Conservation (phyloP, 2,329 filamentous ascomycete genomes). For the Didymosphaeria variabile region DNA sequence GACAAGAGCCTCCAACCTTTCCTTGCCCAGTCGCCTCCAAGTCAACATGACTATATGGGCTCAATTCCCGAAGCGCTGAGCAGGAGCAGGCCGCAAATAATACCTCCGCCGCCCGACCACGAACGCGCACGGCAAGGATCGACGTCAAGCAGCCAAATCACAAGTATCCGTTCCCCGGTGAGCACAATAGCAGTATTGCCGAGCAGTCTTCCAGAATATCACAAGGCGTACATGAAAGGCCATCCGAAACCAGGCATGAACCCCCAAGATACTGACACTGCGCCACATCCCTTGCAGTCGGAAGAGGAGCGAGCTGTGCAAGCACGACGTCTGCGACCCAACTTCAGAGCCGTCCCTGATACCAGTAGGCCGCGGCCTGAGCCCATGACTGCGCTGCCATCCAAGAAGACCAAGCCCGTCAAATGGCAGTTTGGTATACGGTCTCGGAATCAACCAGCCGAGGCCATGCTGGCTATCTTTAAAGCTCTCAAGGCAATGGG, state of each 20-base stretch:
- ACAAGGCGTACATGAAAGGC: constrained; percentile 88
- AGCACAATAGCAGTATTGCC: constrained; percentile 93
- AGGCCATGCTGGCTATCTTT: constrained; percentile 95
- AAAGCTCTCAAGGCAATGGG: constrained; percentile 88
- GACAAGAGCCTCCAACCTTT: constrained; percentile 63
- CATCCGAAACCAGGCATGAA: constrained; percentile 48
- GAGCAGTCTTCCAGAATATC: constrained; percentile 88
- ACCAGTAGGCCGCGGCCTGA: constrained; percentile 62
- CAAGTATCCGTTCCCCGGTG: constrained; percentile 54
- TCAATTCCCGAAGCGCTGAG: constrained; percentile 47
- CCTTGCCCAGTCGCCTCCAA: constrained; percentile 65
- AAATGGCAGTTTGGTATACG: constrained; percentile 99
- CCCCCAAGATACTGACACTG: constrained; percentile 32
- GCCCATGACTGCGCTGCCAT: constrained; percentile 63
- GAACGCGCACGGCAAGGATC: constrained; percentile 57
- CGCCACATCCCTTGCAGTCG: constrained; percentile 56
- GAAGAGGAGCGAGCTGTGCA: constrained; percentile 79
- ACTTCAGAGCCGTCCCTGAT: constrained; percentile 75
- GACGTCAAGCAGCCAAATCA: constrained; percentile 51
- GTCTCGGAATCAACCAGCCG: constrained; percentile 90
- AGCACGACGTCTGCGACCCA: constrained; percentile 82
- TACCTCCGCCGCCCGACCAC: constrained; percentile 36
- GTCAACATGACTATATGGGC: constrained; percentile 53
- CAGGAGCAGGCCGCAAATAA: constrained; percentile 45
- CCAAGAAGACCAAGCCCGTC: constrained; percentile 79